Evolutionary conservation across 495 filamentous ascomycete genomes (phyloP).

Genomic region (Penicillium paradoxum): DNA sequence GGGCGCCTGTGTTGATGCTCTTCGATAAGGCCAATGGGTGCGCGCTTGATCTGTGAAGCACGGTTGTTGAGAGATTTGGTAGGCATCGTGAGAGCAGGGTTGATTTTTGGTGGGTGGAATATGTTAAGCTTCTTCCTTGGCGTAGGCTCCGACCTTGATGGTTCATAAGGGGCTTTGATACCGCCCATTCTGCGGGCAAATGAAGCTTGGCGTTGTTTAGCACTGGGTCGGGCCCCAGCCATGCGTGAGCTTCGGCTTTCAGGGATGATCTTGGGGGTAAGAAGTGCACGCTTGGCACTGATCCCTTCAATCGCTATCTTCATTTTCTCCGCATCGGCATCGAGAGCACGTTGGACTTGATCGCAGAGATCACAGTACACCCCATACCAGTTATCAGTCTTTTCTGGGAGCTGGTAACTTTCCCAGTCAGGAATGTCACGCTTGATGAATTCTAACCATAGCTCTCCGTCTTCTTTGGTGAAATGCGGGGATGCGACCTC

Average conservation of each 20-base stretch:
- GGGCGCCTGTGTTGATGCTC: slow-evolving; percentile 37
- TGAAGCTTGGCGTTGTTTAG: slow-evolving; percentile 23
- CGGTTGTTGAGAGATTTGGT: slow-evolving; percentile 37
- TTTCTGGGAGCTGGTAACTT: slow-evolving; percentile 49
- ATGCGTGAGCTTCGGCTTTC: slow-evolving; percentile 16
- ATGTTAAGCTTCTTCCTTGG: slow-evolving; percentile 35
- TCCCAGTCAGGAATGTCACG: slow-evolving; percentile 62
- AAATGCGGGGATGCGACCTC: slow-evolving; percentile 66
- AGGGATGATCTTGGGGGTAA: slow-evolving; percentile 43
- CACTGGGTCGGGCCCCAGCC: slow-evolving; percentile 23
- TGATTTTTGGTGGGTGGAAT: slow-evolving; percentile 34
- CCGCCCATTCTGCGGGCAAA: slow-evolving; percentile 28
- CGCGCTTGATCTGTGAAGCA: slow-evolving; percentile 34
- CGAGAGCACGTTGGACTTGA: slow-evolving; percentile 41
- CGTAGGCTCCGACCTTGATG: neutral
- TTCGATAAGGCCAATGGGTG: slow-evolving; percentile 40
- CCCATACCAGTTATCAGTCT: slow-evolving; percentile 58
- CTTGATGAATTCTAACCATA: slow-evolving; percentile 66
- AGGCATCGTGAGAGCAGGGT: slow-evolving; percentile 34
- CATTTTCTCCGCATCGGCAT: slow-evolving; percentile 45
- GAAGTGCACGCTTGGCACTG: slow-evolving; percentile 42
- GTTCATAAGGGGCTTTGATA: neutral
- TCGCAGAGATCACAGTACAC: slow-evolving; percentile 52
- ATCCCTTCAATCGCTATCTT: slow-evolving; percentile 47
- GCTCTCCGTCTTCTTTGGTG: slow-evolving; percentile 50